Evolutionary conservation across 805 yeast species (phyloP), one percentile per base, ranked within the genome.

Genomic region (Yamadazyma kitorensis): DNA sequence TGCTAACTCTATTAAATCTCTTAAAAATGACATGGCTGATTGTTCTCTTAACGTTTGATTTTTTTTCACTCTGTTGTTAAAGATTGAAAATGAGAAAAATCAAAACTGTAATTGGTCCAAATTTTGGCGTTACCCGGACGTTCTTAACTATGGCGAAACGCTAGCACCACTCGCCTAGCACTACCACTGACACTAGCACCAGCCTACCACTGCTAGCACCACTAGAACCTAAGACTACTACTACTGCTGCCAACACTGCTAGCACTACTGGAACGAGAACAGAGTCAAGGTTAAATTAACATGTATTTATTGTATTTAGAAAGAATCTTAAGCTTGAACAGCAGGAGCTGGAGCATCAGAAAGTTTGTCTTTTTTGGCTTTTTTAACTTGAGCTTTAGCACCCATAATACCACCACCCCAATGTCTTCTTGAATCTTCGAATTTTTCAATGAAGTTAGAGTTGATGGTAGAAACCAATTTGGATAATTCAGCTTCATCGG

Each of bases 391-490:
- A 61, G 97, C 87, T 79, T 91, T 93, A 57, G 84, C 74, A 71
- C 98, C 96, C 80, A 93, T 76, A 71, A 87, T 65, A 80, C 98
- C 98, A 80, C 98, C 98, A 80, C 98, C 98, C 98, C 98, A 91
- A 83, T 87, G 95, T 76, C 86, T 88, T 81, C 94, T 91, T 66
- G 78, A 63, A 57, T 93, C 97, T 64, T 91, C 97, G 84, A 82
- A 86, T 74, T 87, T 86, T 66, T 86, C 95, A 57, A 72, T 68
- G 74, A 83, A 91, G 93, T 87, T 88, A 54, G 95, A 82, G 74
- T 87, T 81, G 70, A 91, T 79, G 61, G 98, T 83, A 40, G 96
- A 83, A 54, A 93, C 78, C 61, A 91, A 80, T 69, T 86, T 85
- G 53, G 97, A 89, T 59, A 91, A 81, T 62, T 86, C 88, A 63